These are phyloP conservation scores for Phytophthora citrophthora DNA, from an alignment of 352 stramenopile genomes.

Conservation along the genomic window DNA sequence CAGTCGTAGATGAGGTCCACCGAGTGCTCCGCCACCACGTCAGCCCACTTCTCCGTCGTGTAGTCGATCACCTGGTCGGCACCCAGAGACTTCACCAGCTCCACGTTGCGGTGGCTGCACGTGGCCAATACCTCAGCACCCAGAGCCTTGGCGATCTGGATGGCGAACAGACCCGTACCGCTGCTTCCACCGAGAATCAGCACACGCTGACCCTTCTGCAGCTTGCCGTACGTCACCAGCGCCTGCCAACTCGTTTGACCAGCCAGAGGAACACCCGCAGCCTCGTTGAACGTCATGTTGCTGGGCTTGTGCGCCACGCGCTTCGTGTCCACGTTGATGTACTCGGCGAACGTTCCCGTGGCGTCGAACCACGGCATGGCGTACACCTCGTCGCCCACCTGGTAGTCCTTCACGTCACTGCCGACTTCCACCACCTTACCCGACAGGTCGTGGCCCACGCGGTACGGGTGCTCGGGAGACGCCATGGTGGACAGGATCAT, in stretches of 20 bases:
- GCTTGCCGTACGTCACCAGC: constrained; percentile 34
- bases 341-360: constrained; percentile 45
- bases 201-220: constrained; percentile 39
- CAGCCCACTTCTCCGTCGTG: constrained; percentile 49
- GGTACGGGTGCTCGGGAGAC: constrained; percentile 27
- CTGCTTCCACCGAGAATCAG: constrained; percentile 58
- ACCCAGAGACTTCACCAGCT: constrained; percentile 49
- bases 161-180: constrained; percentile 56
- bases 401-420: constrained; percentile 26
- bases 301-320: constrained; percentile 47
- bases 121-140: constrained; percentile 40
- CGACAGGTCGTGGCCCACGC: constrained; percentile 42
- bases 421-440: constrained; percentile 44
- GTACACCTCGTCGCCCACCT: constrained; percentile 42
- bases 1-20: constrained; percentile 47
- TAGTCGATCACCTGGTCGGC: constrained; percentile 65
- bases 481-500: not conserved
- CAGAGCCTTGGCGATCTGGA: constrained; percentile 65
- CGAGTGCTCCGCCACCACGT: constrained; percentile 37
- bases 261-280: constrained; percentile 34
- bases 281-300: constrained; percentile 45
- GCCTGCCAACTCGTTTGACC: constrained; percentile 43
- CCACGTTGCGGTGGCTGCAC: constrained; percentile 48
- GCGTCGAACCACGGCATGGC: constrained; percentile 18
- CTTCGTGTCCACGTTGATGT: constrained; percentile 32